Base-by-base conservation (phyloP, 768 basidiomycete species). In the Boletus subparvulus region DNA sequence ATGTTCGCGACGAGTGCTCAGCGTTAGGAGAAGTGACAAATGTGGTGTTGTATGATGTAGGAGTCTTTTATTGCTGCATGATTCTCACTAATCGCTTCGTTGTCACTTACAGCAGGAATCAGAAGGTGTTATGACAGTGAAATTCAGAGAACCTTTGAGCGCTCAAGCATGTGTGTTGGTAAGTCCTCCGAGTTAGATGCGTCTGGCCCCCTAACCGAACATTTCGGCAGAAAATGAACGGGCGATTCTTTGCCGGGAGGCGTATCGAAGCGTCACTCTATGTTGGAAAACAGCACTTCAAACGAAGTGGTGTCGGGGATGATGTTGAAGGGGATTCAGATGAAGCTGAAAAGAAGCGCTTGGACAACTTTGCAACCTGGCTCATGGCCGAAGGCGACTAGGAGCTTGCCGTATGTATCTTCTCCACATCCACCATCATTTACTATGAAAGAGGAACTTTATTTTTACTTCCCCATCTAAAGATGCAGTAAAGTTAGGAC, bases 121-220 rank as follows among this genome's bases (percentile, higher is more conserved):
- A 35, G 93, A 96, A 37, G 96, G 97, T 4, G 74, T 98, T 59
- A 98, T 98, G 85, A 95, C 94, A 0, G 87, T 98, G 59, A 97
- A 98, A 64, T 99, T 98, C 78, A 86, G 86, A 55, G 95, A 98
- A 65, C 82, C 91, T 14, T 63, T 96, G n/a, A 85, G 92, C 55
- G 97, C 97, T 6, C 88, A 95, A 71, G 96, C 94, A 5, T 99
- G 96, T 65, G 77, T 99, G 19, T 56, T 93, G 58, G 94, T 91
- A 61, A 61, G 88, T 78, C 30, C 45, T 49, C 37, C 21, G 19
- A 49, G 17, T n/a, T 43, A 12, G 24, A 39, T 46, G 4, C 14
- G 12, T 52, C 39, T 30, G 24, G 11, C 5, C 32, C 33, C 17
- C n/a, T 28, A 19, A 50, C 32, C 4, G n/a, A 39, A 11, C 16